Conservation (phyloP, 805 yeast genomes). For the Schizosaccharomyces osmophilus region DNA sequence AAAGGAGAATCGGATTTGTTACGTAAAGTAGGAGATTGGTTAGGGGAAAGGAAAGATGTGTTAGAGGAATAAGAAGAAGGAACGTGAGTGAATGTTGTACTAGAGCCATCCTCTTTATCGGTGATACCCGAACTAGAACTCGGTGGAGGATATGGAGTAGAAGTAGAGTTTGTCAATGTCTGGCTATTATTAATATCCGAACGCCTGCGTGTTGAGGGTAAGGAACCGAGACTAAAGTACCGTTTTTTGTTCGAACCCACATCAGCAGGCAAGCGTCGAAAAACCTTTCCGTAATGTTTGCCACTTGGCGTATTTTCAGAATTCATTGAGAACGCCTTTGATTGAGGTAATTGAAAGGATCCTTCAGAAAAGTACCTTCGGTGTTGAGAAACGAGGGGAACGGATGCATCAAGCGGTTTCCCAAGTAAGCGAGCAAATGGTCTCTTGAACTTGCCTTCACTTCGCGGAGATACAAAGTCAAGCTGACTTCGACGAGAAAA, state of each 20-base stretch:
- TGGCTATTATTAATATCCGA: not conserved
- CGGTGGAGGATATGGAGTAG: not conserved
- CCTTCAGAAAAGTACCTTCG: not conserved
- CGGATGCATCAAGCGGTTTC: not conserved
- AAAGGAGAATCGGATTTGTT: not conserved
- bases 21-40: not conserved
- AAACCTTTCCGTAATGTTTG: too few relatives aligned
- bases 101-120: not conserved
- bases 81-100: not conserved
- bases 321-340: not conserved
- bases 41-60: not conserved
- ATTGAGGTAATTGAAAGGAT: not conserved
- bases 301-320: too few relatives aligned
- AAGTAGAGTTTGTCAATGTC: not conserved
- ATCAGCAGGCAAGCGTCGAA: not conserved
- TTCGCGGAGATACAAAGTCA: not conserved
- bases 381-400: not conserved
- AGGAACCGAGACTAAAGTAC: not conserved
- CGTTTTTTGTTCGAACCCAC: not conserved
- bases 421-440: not conserved
- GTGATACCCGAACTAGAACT: not conserved
- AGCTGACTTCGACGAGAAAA: too few relatives aligned
- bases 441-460: not conserved
- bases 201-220: not conserved
- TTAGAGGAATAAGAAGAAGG: not conserved